These are phyloP conservation scores for Auriscalpium orientale DNA, from an alignment of 768 basidiomycete species.

Conservation along the genomic window DNA sequence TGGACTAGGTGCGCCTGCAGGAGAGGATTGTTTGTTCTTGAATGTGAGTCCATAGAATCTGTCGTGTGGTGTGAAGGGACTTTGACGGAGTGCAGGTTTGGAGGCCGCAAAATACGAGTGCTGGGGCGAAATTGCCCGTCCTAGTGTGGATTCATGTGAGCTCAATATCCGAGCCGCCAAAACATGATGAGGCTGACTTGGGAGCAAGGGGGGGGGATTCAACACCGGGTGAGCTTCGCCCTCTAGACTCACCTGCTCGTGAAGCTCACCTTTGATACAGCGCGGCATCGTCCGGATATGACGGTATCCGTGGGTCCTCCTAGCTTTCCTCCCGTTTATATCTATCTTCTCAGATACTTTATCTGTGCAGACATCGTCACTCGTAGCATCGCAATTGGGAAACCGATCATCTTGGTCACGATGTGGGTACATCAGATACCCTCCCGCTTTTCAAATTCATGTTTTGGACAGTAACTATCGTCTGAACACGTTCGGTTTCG, in stretches of 20 bases:
- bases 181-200: not conserved
- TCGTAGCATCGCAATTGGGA: conserved; percentile 36
- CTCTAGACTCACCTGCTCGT: too few relatives aligned
- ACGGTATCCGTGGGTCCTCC: conserved; percentile 38
- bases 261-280: conserved; percentile 30
- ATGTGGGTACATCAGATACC: conserved; percentile 23
- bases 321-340: too few relatives aligned
- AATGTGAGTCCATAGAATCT: conserved; percentile 30
- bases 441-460: not conserved
- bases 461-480: conserved; percentile 46
- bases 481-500: conserved; percentile 42
- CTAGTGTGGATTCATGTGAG: conserved; percentile 30
- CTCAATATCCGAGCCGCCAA: too few relatives aligned
- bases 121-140: conserved; percentile 22
- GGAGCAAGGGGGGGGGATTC: conserved; percentile 39
- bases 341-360: too few relatives aligned
- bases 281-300: conserved; percentile 35
- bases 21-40: conserved; percentile 48
- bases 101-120: conserved; percentile 20
- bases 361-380: conserved; percentile 36
- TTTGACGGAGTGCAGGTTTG: conserved; percentile 23
- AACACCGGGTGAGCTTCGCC: conserved; percentile 39
- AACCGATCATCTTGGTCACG: conserved; percentile 53
- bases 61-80: not conserved
- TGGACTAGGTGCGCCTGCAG: conserved; percentile 26